phyloP scores from a whole-genome alignment of 1,284 basidiomycete genomes.

The Trichosporon sp. region DNA sequence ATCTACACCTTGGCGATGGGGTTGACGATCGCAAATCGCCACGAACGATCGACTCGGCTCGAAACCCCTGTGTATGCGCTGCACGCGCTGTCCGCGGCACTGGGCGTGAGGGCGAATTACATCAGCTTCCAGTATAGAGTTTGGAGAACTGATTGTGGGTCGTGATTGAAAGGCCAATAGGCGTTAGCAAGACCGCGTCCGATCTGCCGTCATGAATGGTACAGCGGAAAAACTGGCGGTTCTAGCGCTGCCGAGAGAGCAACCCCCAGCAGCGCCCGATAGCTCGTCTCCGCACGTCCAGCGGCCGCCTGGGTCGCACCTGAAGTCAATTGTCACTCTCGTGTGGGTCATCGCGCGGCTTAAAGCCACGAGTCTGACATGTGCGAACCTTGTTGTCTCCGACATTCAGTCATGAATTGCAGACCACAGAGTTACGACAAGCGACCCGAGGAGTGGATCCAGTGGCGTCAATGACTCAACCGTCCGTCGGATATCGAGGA shows the following conservation, averaged over 20 bases:
- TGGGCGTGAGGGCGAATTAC: neutral
- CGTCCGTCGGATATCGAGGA: neutral
- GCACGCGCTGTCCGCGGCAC: neutral
- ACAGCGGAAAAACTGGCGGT: neutral
- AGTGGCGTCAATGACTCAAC: neutral
- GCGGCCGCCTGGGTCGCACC: neutral
- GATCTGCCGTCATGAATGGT: slow-evolving; percentile 1
- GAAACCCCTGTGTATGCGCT: no score
- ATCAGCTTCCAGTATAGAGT: slow-evolving; percentile 6
- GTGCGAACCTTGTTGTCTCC: slow-evolving; percentile 14
- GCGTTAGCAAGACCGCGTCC: neutral
- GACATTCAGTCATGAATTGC: slow-evolving; percentile 4
- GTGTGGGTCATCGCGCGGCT: neutral
- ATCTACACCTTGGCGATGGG: no score
- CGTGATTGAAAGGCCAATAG: slow-evolving; percentile 2
- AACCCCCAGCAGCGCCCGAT: neutral
- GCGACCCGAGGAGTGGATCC: neutral
- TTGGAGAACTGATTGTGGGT: neutral
- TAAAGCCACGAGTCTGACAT: slow-evolving; percentile 17
- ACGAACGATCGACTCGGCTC: no score
- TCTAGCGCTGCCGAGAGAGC: neutral
- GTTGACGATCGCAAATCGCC: no score
- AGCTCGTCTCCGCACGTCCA: neutral
- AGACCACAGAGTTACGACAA: neutral
- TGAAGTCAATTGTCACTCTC: slow-evolving; percentile 13